phyloP scores from a whole-genome alignment of 441 rosid genomes.

The Lagerstroemia fauriei region DNA sequence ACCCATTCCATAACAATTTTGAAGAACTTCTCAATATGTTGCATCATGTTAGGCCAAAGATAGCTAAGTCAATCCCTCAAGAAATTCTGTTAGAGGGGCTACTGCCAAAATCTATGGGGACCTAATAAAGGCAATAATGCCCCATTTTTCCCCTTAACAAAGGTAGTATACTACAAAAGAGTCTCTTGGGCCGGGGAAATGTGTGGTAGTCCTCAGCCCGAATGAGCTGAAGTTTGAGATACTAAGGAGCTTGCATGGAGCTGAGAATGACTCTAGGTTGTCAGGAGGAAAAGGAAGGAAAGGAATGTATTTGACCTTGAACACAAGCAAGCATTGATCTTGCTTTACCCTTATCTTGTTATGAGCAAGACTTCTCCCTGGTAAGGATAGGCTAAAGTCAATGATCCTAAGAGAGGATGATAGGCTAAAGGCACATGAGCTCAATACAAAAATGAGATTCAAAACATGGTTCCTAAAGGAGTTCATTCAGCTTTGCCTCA shows the following conservation, averaged over 20 bases:
- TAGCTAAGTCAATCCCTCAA: conserved; percentile 18
- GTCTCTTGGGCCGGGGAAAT: conserved; percentile 67
- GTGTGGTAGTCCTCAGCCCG: conserved; percentile 58
- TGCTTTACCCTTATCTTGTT: conserved; percentile 58
- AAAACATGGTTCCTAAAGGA: conserved; percentile 62
- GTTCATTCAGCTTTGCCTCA: conserved; percentile 46
- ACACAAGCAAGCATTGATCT: conserved; percentile 46
- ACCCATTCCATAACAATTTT: conserved; percentile 81
- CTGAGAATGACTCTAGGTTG: not conserved
- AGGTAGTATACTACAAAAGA: conserved; percentile 55
- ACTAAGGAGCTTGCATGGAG: conserved; percentile 32
- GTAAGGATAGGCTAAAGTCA: conserved; percentile 16
- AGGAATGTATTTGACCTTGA: conserved; percentile 32
- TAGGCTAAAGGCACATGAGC: conserved; percentile 30
- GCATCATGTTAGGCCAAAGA: conserved; percentile 53
- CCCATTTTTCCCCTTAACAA: conserved; percentile 67
- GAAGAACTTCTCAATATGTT: conserved; percentile 62
- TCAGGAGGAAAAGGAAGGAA: not conserved
- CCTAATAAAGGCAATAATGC: conserved; percentile 33
- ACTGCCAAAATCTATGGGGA: conserved; percentile 1
- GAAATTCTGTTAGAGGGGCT: not conserved
- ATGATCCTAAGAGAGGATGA: conserved; percentile 16
- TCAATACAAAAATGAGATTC: conserved; percentile 50
- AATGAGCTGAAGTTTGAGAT: conserved; percentile 47
- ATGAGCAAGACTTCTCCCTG: conserved; percentile 30